Evolutionary conservation across 169 alveolate genomes (phyloP).

Genomic region (Plasmodium vivax): DNA sequence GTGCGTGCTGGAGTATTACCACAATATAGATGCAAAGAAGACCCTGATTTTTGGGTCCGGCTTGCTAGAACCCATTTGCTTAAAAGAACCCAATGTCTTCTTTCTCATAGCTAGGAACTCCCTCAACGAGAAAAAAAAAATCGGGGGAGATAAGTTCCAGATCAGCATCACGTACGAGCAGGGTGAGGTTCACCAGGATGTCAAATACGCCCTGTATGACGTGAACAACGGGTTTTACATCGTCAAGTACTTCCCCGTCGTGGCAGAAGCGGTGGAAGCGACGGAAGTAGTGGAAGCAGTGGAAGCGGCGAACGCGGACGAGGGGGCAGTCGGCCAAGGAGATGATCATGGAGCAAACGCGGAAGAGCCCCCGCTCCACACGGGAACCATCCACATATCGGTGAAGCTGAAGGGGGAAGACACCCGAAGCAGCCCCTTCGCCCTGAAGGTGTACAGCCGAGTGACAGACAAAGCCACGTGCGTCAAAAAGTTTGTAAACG

Average conservation of each 20-base stretch:
- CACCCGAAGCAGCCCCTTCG: conserved; percentile 55
- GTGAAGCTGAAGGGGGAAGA: conserved; percentile 57
- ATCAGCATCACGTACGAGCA: conserved; percentile 40
- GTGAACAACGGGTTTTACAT: conserved; percentile 50
- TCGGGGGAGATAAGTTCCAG: conserved; percentile 67
- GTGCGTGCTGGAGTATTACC: conserved; percentile 45
- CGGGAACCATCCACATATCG: conserved; percentile 26
- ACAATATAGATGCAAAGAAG: conserved; percentile 53
- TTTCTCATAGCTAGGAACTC: conserved; percentile 57
- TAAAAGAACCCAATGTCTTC: conserved; percentile 30
- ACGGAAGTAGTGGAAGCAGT: neutral
- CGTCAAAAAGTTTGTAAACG: conserved; percentile 43
- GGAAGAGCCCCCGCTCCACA: neutral
- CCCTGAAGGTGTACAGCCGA: conserved; percentile 29
- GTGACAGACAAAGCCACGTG: conserved; percentile 15
- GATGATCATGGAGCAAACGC: neutral
- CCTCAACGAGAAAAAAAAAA: conserved; percentile 53
- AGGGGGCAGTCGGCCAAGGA: neutral
- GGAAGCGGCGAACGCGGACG: neutral
- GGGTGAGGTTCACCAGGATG: neutral
- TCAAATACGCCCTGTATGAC: conserved; percentile 42
- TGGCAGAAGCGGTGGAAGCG: neutral
- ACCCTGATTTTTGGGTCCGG: conserved; percentile 60
- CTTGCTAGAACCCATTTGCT: conserved; percentile 61
- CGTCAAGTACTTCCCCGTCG: conserved; percentile 43